A percentile compares a stretch with the other conserved stretches of the same genome.
Conservation (phyloP, 2,329 filamentous ascomycete genomes). For the Dryadomyces quercus-mongolicae region DNA sequence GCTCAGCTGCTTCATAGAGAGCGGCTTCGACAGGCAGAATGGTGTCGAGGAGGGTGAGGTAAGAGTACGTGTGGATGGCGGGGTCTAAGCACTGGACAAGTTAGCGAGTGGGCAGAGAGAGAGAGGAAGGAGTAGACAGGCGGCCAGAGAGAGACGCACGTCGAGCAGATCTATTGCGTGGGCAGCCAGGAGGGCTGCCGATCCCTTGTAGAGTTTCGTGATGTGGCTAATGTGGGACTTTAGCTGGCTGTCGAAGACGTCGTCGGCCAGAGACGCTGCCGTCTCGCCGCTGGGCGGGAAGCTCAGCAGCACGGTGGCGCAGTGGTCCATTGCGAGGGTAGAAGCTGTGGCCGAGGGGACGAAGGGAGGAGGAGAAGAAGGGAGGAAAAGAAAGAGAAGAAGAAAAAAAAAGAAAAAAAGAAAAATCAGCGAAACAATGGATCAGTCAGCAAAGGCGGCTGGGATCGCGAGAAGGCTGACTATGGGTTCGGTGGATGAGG, state of each 20-base stretch:
- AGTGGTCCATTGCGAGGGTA: slow-evolving; percentile 23
- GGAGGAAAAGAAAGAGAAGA: not conserved
- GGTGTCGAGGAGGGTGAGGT: slow-evolving; percentile 33
- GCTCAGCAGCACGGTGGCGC: slow-evolving; percentile 24
- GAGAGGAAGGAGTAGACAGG: not conserved
- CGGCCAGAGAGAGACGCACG: slow-evolving; percentile 16
- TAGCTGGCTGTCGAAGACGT: slow-evolving; percentile 27
- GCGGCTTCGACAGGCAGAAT: slow-evolving; percentile 17
- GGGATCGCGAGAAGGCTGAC: not conserved
- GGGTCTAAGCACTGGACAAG: slow-evolving; percentile 31
- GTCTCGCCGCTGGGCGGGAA: slow-evolving; percentile 25
- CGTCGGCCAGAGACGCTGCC: slow-evolving; percentile 14
- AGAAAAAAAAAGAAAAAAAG: not conserved
- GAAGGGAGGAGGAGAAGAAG: not conserved
- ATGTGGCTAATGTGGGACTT: slow-evolving; percentile 26
- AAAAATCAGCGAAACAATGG: not conserved
- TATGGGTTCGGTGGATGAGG: not conserved
- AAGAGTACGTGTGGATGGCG: slow-evolving; percentile 36
- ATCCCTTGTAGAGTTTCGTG: slow-evolving; percentile 23
- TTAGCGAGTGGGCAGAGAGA: not conserved
- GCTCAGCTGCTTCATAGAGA: slow-evolving; percentile 18
- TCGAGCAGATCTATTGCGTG: slow-evolving; percentile 27
- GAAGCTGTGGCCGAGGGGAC: not conserved
- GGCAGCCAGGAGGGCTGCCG: slow-evolving; percentile 18
- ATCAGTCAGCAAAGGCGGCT: not conserved